Percentiles rank a stretch among this genome's conserved stretches.
Conservation (phyloP, 2,329 filamentous ascomycete species). For the Fusarium sp. region DNA sequence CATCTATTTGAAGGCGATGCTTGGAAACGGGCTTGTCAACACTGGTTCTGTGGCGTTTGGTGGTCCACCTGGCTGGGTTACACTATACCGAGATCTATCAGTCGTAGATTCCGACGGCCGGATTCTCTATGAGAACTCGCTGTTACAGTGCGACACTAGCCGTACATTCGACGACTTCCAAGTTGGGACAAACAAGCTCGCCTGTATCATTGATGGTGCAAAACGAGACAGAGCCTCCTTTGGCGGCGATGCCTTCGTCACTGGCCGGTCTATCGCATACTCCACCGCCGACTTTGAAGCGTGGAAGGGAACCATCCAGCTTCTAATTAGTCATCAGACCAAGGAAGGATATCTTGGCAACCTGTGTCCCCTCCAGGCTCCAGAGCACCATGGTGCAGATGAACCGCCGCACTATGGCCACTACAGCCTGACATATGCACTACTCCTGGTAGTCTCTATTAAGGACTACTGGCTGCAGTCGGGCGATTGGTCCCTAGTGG, state of each 20-base stretch:
- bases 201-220: background rate
- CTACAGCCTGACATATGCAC: background rate
- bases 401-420: background rate
- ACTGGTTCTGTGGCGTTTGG: background rate
- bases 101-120: fast-evolving
- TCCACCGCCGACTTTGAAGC: background rate
- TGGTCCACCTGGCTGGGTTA: background rate
- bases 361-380: background rate
- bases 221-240: background rate
- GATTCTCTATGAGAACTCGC: background rate
- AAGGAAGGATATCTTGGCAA: conserved; percentile 4
- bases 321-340: background rate
- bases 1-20: background rate
- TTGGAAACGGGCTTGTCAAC: background rate
- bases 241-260: background rate
- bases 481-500: background rate
- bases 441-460: background rate
- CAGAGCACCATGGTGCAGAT: background rate
- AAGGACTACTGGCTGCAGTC: conserved; percentile 7
- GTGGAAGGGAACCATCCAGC: background rate
- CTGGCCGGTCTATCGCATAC: background rate
- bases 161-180: background rate
- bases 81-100: background rate
- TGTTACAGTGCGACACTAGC: fast-evolving
- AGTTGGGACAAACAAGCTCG: background rate